Percentiles rank a stretch among this genome's conserved stretches.
Evolutionary conservation across 2,329 filamentous ascomycete genomes (phyloP).

Genomic region (Penicillium corylophilum): DNA sequence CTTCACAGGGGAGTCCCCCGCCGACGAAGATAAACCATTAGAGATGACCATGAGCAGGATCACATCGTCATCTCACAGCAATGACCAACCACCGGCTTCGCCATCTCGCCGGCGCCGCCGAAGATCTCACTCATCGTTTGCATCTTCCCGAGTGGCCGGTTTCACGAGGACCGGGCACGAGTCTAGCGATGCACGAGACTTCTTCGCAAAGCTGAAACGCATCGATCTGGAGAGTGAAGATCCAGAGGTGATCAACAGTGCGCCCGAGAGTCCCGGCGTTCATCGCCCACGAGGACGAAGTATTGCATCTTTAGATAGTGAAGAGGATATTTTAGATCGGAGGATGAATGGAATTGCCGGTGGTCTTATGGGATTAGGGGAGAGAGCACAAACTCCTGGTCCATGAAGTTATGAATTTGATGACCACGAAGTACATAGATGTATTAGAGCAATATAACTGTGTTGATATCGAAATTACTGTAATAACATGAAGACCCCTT

Average conservation of each 20-base stretch:
- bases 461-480: not conserved
- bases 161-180: constrained; percentile 14
- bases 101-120: constrained; percentile 11
- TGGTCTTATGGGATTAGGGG: constrained; percentile 50
- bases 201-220: constrained; percentile 21
- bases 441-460: not conserved
- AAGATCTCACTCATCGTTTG: constrained; percentile 19
- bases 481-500: too few relatives aligned
- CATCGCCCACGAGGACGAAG: constrained; percentile 41
- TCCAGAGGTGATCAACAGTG: constrained; percentile 21
- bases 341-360: constrained; percentile 57
- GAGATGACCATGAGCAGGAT: constrained; percentile 68
- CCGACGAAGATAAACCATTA: constrained; percentile 75
- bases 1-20: constrained; percentile 60
- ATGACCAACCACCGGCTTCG: constrained; percentile 5
- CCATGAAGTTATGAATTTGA: constrained; percentile 18
- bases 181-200: constrained; percentile 7
- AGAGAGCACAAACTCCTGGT: constrained; percentile 34
- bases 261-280: constrained; percentile 18
- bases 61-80: constrained; percentile 26
- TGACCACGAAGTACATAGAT: not conserved
- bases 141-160: constrained; percentile 14
- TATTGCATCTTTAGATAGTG: constrained; percentile 54
- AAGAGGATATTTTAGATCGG: constrained; percentile 57
- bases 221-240: constrained; percentile 14